These are phyloP conservation scores for Davidsoniella eucalypti DNA, from an alignment of 2,329 filamentous ascomycete genomes.

Conservation along the genomic window DNA sequence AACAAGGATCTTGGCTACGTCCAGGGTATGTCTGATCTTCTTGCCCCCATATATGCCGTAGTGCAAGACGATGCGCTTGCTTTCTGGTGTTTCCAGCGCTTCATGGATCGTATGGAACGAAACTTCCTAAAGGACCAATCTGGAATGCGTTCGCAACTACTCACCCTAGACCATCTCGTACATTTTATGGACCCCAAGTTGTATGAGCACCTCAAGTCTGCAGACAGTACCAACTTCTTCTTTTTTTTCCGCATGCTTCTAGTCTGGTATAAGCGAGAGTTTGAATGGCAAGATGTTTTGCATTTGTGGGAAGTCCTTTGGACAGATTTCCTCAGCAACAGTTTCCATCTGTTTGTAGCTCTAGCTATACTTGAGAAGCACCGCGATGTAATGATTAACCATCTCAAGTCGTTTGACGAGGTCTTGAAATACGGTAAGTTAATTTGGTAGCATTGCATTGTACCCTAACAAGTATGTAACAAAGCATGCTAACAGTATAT, in stretches of 20 bases:
- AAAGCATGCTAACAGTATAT: constrained; percentile 1
- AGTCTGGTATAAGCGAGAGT: constrained; percentile 98
- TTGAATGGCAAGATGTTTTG: constrained; percentile 73
- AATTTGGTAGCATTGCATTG: not conserved
- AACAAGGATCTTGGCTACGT: constrained; percentile 93
- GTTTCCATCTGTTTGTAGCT: constrained; percentile 89
- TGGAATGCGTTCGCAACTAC: constrained; percentile 83
- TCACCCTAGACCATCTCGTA: constrained; percentile 83
- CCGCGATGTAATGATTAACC: constrained; percentile 87
- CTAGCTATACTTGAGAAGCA: constrained; percentile 92
- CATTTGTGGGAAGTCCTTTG: constrained; percentile 84
- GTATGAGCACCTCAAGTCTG: constrained; percentile 73
- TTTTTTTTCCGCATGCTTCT: constrained; percentile 99
- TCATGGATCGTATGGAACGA: constrained; percentile 96
- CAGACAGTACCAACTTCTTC: constrained; percentile 97
- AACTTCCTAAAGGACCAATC: constrained; percentile 94
- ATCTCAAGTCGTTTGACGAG: constrained; percentile 88
- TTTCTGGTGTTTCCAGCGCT: constrained; percentile 90
- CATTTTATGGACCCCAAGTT: constrained; percentile 93
- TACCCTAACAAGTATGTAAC: not conserved
- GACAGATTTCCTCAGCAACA: constrained; percentile 79
- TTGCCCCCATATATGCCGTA: constrained; percentile 91
- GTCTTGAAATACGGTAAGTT: constrained; percentile 81
- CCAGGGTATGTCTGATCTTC: constrained; percentile 94
- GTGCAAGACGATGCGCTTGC: constrained; percentile 94